Base-by-base conservation (phyloP, 2,329 filamentous ascomycete genomes). In the Fusarium sp. region DNA sequence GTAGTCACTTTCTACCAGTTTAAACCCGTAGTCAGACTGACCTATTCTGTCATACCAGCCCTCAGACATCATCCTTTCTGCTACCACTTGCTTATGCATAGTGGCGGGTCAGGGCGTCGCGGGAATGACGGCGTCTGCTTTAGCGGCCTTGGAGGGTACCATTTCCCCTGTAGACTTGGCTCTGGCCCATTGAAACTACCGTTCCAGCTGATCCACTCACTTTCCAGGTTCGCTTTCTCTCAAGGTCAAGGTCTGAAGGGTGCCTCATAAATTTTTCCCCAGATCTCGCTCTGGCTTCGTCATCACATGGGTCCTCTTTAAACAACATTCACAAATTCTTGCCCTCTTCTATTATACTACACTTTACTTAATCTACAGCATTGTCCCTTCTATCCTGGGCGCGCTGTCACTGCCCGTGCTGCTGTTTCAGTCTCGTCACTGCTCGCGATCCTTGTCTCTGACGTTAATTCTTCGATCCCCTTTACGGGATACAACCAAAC, bases 251-350 rank as follows among this genome's bases (percentile, higher is more conserved):
- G 59, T 57, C 63, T 29, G 52, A 51, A 66, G 55, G 42, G 56
- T 67, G 65, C 72, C 74, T 72, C 66, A 69, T 71, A 68, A 69
- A 63, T 63, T 69, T 75, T 77, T 55, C 73, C 70, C 77, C 73
- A 71, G 73, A 73, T 68, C 59, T 56, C 29, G 44, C 18, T 49
- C 46, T 63, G 46, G 58, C 65, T 63, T 69, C 66, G 68, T 55
- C 76, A 75, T 80, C 78, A 80, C 76, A 80, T 79, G 78, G 63
- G 68, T 77, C 70, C 18, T 29, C 38, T 49, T n/a, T 51, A 29
- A 51, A 57, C 29, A 45, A 51, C 29, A 25, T 50, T 53, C 50
- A 20, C 53, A 45, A 29, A 24, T 27, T 71, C n/a, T 30, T 29
- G 27, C 27, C 4, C 27, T 29, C 11, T 11, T 29, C 27, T 29